Conservation (phyloP, 768 basidiomycete genomes). For the Termitomyces sp. region DNA sequence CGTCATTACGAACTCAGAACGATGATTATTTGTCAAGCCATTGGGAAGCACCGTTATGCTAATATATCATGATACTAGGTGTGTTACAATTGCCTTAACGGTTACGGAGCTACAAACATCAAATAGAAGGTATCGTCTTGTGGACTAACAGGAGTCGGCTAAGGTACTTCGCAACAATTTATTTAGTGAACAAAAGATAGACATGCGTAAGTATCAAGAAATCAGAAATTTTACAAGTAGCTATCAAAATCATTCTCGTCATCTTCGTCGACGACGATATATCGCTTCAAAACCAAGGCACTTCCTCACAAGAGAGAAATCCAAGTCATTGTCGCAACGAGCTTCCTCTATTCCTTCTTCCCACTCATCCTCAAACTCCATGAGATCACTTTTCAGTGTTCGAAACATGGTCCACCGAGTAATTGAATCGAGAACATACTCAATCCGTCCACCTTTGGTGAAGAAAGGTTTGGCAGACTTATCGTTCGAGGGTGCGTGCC, state of each 20-base stretch:
- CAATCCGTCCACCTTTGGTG: constrained; percentile 18
- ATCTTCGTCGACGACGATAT: background rate
- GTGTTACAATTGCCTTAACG: too few species aligned
- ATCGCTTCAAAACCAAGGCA: constrained; percentile 15
- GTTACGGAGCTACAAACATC: too few species aligned
- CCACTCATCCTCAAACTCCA: background rate
- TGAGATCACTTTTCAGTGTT: constrained; percentile 7
- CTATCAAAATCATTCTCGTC: background rate
- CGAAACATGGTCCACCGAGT: constrained; percentile 15
- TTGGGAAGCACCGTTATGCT: too few species aligned
- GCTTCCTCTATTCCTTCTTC: constrained; percentile 3
- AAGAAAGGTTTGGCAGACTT: constrained; percentile 10
- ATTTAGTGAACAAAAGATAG: background rate
- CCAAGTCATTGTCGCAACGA: constrained; percentile 20
- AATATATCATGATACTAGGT: too few species aligned
- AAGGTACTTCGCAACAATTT: background rate
- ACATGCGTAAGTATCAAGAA: background rate
- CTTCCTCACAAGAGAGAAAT: constrained; percentile 20
- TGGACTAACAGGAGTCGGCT: too few species aligned
- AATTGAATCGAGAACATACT: constrained; percentile 21
- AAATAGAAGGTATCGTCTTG: too few species aligned
- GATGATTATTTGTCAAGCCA: too few species aligned
- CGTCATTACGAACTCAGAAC: too few species aligned
- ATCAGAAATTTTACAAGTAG: background rate
- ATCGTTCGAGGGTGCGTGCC: background rate